Base-by-base conservation (phyloP, 2,329 filamentous ascomycete genomes). In the Paraphaeosphaeria sporulosa region DNA sequence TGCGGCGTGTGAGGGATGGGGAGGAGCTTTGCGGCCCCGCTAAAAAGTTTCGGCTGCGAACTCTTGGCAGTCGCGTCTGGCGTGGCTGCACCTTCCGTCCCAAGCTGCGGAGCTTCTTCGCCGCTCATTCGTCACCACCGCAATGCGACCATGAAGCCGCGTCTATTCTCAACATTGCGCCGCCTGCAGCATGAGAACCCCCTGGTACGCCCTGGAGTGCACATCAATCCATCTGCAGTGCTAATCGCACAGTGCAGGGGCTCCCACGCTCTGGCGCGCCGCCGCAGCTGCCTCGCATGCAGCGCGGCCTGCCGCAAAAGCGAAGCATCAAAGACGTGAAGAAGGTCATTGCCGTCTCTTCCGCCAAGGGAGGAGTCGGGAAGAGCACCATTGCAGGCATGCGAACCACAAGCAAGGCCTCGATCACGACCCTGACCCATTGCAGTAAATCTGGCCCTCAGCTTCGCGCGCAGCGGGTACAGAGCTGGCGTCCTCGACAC, bases 351-450 rank as follows among this genome's bases (percentile, higher is more conserved):
- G 93, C 94, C n/a, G 92, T 99, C 15, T 97, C 93, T 4, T 98
- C 94, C 1, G 95, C 95, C 15, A 99, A 99, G 75, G 95, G 95
- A 2, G 95, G 95, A n/a, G 95, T 99, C 0, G 95, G 95, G 1
- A 99, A 99, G 76, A 97, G 93, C 68, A 99, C 95, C 8, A 89
- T 98, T 47, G 90, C 94, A 60, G 90, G 92, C 92, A 71, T 55
- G 77, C 38, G 12, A 17, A 57, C 17, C 42, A 57, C 43, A 12
- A 12, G 52, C 44, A 34, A 9, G 8, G 55, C 23, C 13, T 25
- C 25, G n/a, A 10, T 30, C 3, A 13, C 27, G 52, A 36, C 19
- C 58, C 65, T 58, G 65, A 55, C 46, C 5, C 9, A 44, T 36
- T 4, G n/a, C 52, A 85, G 84, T 84, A 34, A 99, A 99, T 71